Evolutionary conservation across 202 grass and related monocot genomes (phyloP).

Genomic region (Panicum hallii): DNA sequence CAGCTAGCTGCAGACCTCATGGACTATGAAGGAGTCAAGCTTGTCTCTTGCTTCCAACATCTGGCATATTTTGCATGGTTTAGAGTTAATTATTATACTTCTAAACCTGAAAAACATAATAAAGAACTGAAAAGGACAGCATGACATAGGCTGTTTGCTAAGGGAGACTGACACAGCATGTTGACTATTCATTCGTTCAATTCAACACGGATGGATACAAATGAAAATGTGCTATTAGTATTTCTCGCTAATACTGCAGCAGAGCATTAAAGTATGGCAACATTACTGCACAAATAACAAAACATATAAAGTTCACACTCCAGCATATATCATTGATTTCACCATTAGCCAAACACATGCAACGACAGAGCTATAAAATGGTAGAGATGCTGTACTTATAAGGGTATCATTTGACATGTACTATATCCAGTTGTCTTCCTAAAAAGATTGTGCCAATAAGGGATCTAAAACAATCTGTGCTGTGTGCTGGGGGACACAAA

Average conservation of each 20-base stretch:
- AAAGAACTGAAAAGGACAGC: constrained; percentile 39
- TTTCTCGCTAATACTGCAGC: constrained; percentile 10
- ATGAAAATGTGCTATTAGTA: neutral
- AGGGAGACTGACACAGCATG: constrained; percentile 7
- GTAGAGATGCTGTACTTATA: neutral
- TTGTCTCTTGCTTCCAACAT: constrained; percentile 49
- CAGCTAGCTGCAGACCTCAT: constrained; percentile 42
- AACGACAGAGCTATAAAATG: neutral
- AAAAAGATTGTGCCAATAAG: neutral
- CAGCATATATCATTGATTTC: neutral
- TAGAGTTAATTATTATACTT: constrained; percentile 25
- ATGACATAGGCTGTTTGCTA: neutral
- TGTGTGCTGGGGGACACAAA: neutral
- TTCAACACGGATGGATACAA: neutral
- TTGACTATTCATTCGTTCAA: constrained; percentile 9
- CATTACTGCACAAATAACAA: neutral
- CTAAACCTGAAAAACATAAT: constrained; percentile 8
- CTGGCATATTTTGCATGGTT: constrained; percentile 49
- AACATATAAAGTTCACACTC: neutral
- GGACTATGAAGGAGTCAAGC: constrained; percentile 49
- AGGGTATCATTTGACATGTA: constrained; percentile 24
- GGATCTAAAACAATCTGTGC: neutral
- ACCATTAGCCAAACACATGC: neutral
- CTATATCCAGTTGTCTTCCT: neutral
- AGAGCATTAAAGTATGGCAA: neutral